Evolutionary conservation across 108 stramenopile species (phyloP).

Genomic region (Nitzschia sp.): DNA sequence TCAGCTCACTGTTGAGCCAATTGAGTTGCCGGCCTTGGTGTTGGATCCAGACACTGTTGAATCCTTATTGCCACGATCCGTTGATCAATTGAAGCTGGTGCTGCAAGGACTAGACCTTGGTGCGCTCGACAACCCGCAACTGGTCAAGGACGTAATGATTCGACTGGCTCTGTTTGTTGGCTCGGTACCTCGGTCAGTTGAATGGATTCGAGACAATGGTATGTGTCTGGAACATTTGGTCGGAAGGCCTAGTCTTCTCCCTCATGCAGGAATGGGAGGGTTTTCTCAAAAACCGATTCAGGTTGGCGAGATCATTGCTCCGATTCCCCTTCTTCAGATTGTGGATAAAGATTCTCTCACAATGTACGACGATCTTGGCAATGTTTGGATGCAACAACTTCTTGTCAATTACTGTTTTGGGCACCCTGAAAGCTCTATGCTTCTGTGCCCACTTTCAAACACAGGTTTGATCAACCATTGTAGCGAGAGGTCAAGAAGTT

Average conservation of each 20-base stretch:
- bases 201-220: conserved; percentile 50
- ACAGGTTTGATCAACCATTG: conserved; percentile 34
- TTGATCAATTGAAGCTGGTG: neutral
- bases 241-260: conserved; percentile 49
- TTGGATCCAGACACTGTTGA: neutral
- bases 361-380: neutral
- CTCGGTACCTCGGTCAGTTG: conserved; percentile 23
- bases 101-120: neutral
- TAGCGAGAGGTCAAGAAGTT: conserved; percentile 6
- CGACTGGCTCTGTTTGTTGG: neutral
- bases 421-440: conserved; percentile 56
- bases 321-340: conserved; percentile 32
- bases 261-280: conserved; percentile 71
- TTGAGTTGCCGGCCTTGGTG: neutral
- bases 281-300: conserved; percentile 53
- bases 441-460: conserved; percentile 52
- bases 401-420: conserved; percentile 66
- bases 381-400: conserved; percentile 13
- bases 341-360: conserved; percentile 15
- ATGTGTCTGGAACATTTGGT: conserved; percentile 39
- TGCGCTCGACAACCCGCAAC: neutral
- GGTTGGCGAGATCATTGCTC: conserved; percentile 31
- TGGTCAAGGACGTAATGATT: neutral
- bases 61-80: neutral
- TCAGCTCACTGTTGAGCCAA: neutral